Conservation (phyloP, 805 yeast species). For the Wickerhamomyces queroliae region DNA sequence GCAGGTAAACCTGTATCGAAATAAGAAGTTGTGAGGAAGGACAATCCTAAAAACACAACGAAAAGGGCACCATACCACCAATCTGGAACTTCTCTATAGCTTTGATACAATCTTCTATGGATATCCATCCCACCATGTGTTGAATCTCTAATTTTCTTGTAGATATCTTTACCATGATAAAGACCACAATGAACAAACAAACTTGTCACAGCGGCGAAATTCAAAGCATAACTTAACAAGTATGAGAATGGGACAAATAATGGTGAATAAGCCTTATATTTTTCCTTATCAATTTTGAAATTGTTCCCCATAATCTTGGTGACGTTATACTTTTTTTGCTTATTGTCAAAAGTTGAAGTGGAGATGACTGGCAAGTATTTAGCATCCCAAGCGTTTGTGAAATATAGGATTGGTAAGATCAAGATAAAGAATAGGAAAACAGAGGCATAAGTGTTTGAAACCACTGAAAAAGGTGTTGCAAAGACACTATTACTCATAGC, state of each 20-base stretch:
- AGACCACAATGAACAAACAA: slow-evolving; percentile 51
- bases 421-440: slow-evolving; percentile 46
- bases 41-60: slow-evolving; percentile 21
- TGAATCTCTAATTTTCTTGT: slow-evolving; percentile 31
- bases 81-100: slow-evolving; percentile 66
- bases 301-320: slow-evolving; percentile 37
- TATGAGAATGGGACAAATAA: slow-evolving; percentile 54
- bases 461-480: slow-evolving; percentile 43
- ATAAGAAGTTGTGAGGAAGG: slow-evolving; percentile 27
- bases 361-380: slow-evolving; percentile 55
- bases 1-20: slow-evolving; percentile 51
- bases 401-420: slow-evolving; percentile 42
- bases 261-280: slow-evolving; percentile 50
- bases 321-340: slow-evolving; percentile 40
- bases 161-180: slow-evolving; percentile 52
- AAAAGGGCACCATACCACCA: slow-evolving; percentile 32
- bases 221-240: slow-evolving; percentile 48
- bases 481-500: slow-evolving; percentile 50
- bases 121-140: slow-evolving; percentile 38
- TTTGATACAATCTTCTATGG: slow-evolving; percentile 46
- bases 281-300: slow-evolving; percentile 35
- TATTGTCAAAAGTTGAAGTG: slow-evolving; percentile 43
- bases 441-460: slow-evolving; percentile 35
- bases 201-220: slow-evolving; percentile 59
- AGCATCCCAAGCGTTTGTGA: slow-evolving; percentile 52